Base-by-base conservation (phyloP, 345 rosid genomes). In the Pugionium cornutum region DNA sequence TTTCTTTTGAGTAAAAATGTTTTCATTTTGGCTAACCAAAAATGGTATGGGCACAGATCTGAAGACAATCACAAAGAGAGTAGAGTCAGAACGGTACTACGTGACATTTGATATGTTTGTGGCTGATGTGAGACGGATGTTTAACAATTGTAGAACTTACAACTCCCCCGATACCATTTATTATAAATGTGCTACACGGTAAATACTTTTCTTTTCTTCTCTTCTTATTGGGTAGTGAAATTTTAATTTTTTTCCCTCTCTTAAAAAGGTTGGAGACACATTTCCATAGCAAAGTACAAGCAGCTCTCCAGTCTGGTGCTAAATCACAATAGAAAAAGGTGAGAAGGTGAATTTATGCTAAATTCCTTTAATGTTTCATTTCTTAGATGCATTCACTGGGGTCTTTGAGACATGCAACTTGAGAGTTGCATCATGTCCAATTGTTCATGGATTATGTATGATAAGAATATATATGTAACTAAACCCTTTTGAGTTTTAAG, bases 91-190 rank as follows among this genome's bases (percentile, higher is more conserved):
- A 75, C 97, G 84, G 78, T 95, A 87, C 66, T 91, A 95, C 41
- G 90, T 87, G 40, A 95, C 99, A 0, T 74, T 95, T 9, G 99
- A 95, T 76, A 95, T 91, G 99, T 95, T 95, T 76, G 74, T 87
- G 30, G 94, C 96, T 7, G 99, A 95, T 74, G 98, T 74, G 62
- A 95, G 86, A 85, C 76, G 98, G 73, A 95, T 95, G 98, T 91
- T 89, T 76, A 77, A 80, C 32, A 91, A 95, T 73, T 94, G 97
- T 52, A 84, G 94, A 49, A 81, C 90, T 9, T 95, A 91, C 77
- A 95, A 95, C 77, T 86, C 98, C 35, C 89, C 96, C 0, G 97
- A 95, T 4, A 95, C 99, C 46, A 91, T 95, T 48, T 95, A 95
- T 60, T 95, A 70, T 76, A 95, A 84, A 78, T 91, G 98, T 66